Evolutionary conservation across 2,329 filamentous ascomycete species (phyloP), one percentile per base, ranked within the genome.

Genomic region (Aureobasidium sp.): DNA sequence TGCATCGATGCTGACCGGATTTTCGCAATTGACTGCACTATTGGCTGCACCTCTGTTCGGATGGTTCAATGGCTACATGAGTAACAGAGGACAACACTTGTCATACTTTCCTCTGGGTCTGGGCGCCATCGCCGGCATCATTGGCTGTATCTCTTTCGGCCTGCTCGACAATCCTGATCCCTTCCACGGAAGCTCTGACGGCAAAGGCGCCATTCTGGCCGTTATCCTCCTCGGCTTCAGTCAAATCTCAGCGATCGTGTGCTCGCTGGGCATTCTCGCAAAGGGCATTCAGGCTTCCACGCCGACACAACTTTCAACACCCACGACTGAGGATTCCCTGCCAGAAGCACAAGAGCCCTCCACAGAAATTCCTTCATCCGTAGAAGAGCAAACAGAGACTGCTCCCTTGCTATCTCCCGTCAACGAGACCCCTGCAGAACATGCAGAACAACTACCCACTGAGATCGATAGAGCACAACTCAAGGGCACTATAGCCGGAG

Each of bases 161-260:
- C 80, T 83, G n/a, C 79, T 96, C 3, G 76, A 81, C 16, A 95
- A 86, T 67, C 91, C 92, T 0, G 89, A 96, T 69, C 85, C 86
- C 60, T 73, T 73, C 48, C 79, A 88, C 29, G 85, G 89, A 37
- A 90, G 89, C 21, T 84, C 80, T 37, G 81, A 84, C 0, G 78
- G 76, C 11, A 45, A 58, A n/a, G 70, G 69, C 4, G 72, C 70
- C 6, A 85, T 96, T 16, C 66, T 92, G 11, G 83, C 93, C 16
- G 90, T 91, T 44, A 84, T 87, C 0, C 76, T 96, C 21, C 85
- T 97, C 42, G 94, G 94, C 15, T 84, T 96, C 70, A 95, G 90
- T 69, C 94, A 99, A 74, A 97, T 99, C 64, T 94, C 93, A 2
- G 89, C 91, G 11, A 97, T 99, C 63, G 94, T 99, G 1, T 97